A percentile compares a stretch with the other conserved stretches of the same genome.
These are phyloP conservation scores for Schizonepeta tenuifolia DNA, from an alignment of 257 asterid species.

Conservation along the genomic window DNA sequence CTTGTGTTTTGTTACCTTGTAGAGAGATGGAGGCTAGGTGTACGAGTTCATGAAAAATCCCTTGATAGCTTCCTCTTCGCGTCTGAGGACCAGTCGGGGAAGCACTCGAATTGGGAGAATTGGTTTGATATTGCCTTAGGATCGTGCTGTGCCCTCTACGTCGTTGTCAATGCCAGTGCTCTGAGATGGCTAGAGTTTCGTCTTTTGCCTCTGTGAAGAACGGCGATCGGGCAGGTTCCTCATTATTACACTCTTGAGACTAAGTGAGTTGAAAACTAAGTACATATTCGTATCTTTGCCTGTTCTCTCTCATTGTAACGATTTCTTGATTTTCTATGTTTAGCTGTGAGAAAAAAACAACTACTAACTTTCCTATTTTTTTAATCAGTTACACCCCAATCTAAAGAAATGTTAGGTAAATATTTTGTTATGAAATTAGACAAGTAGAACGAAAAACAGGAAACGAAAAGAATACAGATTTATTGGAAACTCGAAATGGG, in stretches of 20 bases:
- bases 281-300: background rate
- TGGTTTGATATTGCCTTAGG: conserved; percentile 70
- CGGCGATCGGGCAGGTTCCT: conserved; percentile 50
- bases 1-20: no score
- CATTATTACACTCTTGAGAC: conserved; percentile 41
- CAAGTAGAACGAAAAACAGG: no score
- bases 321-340: conserved; percentile 1
- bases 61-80: conserved; percentile 68
- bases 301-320: background rate
- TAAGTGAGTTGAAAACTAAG: conserved; percentile 20
- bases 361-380: no score
- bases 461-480: no score
- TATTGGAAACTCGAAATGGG: no score
- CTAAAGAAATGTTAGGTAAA: no score
- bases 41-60: conserved; percentile 87
- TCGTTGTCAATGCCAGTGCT: conserved; percentile 61
- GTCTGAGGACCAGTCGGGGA: conserved; percentile 53
- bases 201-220: conserved; percentile 50
- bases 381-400: no score
- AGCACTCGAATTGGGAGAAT: conserved; percentile 71
- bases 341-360: background rate
- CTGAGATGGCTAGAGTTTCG: conserved; percentile 43
- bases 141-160: conserved; percentile 49
- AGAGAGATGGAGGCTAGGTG: conserved; percentile 70
- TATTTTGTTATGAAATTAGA: no score